Evolutionary conservation across 345 rosid species (phyloP), one percentile per base, ranked within the genome.

Genomic region (Noccaea bulbosa): DNA sequence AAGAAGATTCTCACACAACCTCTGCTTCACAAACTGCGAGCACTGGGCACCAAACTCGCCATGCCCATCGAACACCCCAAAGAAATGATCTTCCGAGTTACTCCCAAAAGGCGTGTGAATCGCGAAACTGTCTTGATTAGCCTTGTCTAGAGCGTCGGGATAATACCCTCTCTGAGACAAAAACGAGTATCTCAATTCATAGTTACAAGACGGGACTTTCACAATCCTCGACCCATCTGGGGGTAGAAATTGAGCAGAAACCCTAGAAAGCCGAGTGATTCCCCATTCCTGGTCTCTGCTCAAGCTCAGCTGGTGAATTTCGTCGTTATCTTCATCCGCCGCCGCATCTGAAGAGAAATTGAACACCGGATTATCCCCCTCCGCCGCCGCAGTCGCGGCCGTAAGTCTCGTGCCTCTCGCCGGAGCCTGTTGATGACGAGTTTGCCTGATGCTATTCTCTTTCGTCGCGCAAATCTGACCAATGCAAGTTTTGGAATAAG

Each of bases 21-120:
- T 91, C 37, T 81, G 55, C 83, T 85, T 89, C 32, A 81, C 96
- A 55, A 94, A 94, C 81, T 86, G 99, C 1, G 99, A 94, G 59
- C 99, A 94, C 72, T 85, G 84, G 3, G 97, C 95, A 33, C 99
- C 99, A 44, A 74, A 82, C 65, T 94, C 99, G 2, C 99, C 99
- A 30, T 94, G 99, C 0, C 99, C 99, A 71, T 94, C 99, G 45
- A 94, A 94, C n/a, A 94, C 96, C 1, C 97, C 97, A 52, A 94
- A 94, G 74, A 94, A 94, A 72, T 91, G 78, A 67, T 94, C 97
- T 30, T 82, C 84, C 0, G 81, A 79, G 65, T 77, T 79, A 1
- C 84, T 77, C 6, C 97, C 99, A 41, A 89, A 89, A 7, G 99
- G 96, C 5, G 96, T 89, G 72, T 94, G 97, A 40, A 94, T 91